A percentile compares a stretch with the other conserved stretches of the same genome.
phyloP scores from a whole-genome alignment of 345 rosid genomes.

The Citropsis articulata region DNA sequence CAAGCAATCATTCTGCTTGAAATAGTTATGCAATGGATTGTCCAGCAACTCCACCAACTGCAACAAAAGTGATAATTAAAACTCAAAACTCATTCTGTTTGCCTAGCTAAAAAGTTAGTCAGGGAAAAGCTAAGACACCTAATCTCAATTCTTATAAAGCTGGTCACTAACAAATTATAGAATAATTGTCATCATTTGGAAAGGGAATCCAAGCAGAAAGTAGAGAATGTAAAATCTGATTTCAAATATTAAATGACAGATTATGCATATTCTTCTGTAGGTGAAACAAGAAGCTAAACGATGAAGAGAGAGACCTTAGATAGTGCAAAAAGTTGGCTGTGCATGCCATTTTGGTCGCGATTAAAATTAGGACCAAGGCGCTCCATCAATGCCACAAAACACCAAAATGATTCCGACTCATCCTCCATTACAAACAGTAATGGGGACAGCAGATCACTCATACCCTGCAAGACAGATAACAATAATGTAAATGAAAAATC shows the following conservation, averaged over 20 bases:
- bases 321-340: slow-evolving; percentile 90
- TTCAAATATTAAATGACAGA: not conserved
- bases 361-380: slow-evolving; percentile 98
- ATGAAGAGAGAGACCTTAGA: slow-evolving; percentile 62
- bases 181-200: not conserved
- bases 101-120: not conserved
- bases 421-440: slow-evolving; percentile 83
- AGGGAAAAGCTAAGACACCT: not conserved
- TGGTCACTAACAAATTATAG: not conserved
- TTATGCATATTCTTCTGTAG: not conserved
- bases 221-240: not conserved
- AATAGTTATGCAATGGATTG: slow-evolving; percentile 79
- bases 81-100: slow-evolving; percentile 9
- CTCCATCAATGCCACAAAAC: slow-evolving; percentile 92
- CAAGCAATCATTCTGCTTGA: slow-evolving; percentile 93
- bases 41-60: slow-evolving; percentile 97
- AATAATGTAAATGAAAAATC: not conserved
- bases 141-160: slow-evolving; percentile 2
- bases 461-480: slow-evolving; percentile 60
- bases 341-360: slow-evolving; percentile 98
- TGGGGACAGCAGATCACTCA: slow-evolving; percentile 95
- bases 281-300: not conserved
- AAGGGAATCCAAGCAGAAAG: not conserved
- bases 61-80: slow-evolving; percentile 17
- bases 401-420: slow-evolving; percentile 96